Conservation (phyloP, 169 alveolate genomes). For the Miamiensis avidus region DNA sequence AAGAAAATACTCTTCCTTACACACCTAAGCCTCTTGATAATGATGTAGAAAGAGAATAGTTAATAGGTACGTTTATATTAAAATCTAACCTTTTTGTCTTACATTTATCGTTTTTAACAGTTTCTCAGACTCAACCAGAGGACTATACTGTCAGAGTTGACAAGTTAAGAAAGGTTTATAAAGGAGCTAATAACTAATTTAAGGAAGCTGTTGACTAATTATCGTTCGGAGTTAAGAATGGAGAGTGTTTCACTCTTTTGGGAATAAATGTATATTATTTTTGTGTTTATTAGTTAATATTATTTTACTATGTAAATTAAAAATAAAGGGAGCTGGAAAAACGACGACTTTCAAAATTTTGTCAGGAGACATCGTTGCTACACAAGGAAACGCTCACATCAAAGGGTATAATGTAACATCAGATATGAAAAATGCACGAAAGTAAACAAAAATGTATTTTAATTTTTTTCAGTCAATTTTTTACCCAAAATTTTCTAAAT, state of each 20-base stretch:
- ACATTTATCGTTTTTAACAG: too few relatives aligned
- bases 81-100: constrained; percentile 51
- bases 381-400: constrained; percentile 67
- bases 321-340: constrained; percentile 88
- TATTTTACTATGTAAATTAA: too few relatives aligned
- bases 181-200: constrained; percentile 34
- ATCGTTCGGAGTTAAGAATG: constrained; percentile 77
- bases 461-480: too few relatives aligned
- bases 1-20: constrained; percentile 14
- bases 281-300: too few relatives aligned
- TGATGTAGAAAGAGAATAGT: constrained; percentile 51
- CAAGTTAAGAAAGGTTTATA: constrained; percentile 42
- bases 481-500: too few relatives aligned
- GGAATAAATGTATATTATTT: constrained; percentile 70
- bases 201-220: constrained; percentile 75
- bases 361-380: constrained; percentile 73
- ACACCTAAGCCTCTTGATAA: constrained; percentile 37
- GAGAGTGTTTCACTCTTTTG: constrained; percentile 87
- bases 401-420: constrained; percentile 62
- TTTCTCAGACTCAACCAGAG: constrained; percentile 25
- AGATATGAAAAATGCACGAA: constrained; percentile 46
- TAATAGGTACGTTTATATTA: too few relatives aligned
- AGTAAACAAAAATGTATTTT: too few relatives aligned
- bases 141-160: constrained; percentile 26
- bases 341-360: constrained; percentile 84